Evolutionary conservation across 306 rosid genomes (phyloP), one percentile per base, ranked within the genome.

Genomic region (Parietaria judaica): DNA sequence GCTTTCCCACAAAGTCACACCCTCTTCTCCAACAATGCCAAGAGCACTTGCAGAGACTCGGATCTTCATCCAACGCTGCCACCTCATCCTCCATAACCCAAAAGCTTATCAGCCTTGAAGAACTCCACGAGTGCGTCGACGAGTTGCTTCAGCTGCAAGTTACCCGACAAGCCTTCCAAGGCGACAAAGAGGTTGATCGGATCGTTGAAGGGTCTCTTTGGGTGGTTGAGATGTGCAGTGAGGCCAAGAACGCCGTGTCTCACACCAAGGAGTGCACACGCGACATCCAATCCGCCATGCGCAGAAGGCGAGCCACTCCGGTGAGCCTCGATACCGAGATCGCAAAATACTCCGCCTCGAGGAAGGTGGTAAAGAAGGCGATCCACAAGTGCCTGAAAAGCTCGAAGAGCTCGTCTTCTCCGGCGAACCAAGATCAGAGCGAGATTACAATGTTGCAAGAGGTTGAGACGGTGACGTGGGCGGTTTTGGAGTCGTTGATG

Each of bases 1-100:
- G 80, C 71, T 70, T 73, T 39, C 85, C 85, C 0, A 66, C 75
- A 3, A 77, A 72, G 59, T 64, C 78, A 16, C 79, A 80, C 66
- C 82, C 82, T 10, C 43, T 70, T 41, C 15, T 80, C 61, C 46
- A 49, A 14, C 66, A 70, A 43, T 55, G 70, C 37, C 63, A 80
- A 7, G 78, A 73, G 64, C 73, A 76, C 14, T 65, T 80, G 65
- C 51, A 73, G 51, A 60, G 62, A 56, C 44, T 80, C 41, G 44
- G 74, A 11, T 48, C 69, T 23, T 67, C 59, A 0, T 68, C 66
- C 8, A 38, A 59, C 3, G 23, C 77, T 11, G 35, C 73, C 12
- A 55, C 68, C 10, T 56, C 79, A 46, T 47, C 76, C 14, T 15
- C 70, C 36, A 48, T 61, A 47, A 16, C 59, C 56, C 31, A 53